A percentile compares a stretch with the other conserved stretches of the same genome.
These are phyloP conservation scores for Biscogniauxia mediterranea DNA, from an alignment of 2,329 filamentous ascomycete species.

Conservation along the genomic window DNA sequence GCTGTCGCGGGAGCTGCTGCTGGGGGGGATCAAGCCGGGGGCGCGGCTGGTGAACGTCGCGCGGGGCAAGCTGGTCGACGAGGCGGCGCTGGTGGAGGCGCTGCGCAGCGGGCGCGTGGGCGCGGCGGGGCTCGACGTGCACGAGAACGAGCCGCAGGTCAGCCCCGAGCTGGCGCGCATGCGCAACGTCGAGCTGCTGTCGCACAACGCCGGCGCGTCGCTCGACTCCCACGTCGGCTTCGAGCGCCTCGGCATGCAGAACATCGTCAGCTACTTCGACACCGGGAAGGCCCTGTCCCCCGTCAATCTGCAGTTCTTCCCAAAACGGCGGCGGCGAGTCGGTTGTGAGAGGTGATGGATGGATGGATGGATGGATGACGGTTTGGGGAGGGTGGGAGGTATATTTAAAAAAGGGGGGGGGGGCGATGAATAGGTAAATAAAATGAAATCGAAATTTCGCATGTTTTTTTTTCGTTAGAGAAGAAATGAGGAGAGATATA, in stretches of 20 bases:
- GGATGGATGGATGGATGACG: neutral
- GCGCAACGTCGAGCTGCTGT: slow-evolving; percentile 9
- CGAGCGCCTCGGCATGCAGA: slow-evolving; percentile 15
- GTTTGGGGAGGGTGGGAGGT: too few species aligned
- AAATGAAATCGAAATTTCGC: too few species aligned
- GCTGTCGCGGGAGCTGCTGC: slow-evolving; percentile 35
- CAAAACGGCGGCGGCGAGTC: slow-evolving; percentile 3
- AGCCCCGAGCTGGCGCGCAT: slow-evolving; percentile 32
- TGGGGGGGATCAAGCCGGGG: slow-evolving; percentile 46
- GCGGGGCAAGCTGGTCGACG: slow-evolving; percentile 50
- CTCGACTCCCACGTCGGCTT: slow-evolving; percentile 14
- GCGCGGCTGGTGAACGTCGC: slow-evolving; percentile 52
- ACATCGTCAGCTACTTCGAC: slow-evolving; percentile 11
- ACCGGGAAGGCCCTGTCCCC: slow-evolving; percentile 12
- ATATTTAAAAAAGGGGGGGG: too few species aligned
- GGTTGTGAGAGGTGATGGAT: slow-evolving; percentile 2
- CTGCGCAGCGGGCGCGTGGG: slow-evolving; percentile 44
- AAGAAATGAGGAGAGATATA: too few species aligned
- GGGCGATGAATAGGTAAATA: too few species aligned
- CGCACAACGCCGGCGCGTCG: slow-evolving; percentile 14
- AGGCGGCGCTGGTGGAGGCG: slow-evolving; percentile 37
- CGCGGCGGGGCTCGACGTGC: slow-evolving; percentile 52
- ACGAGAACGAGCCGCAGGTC: slow-evolving; percentile 52
- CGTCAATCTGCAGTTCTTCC: slow-evolving; percentile 12
- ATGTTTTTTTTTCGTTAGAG: too few species aligned